Conservation (phyloP, 106 monocot genomes). For the Narthecium ossifragum region DNA sequence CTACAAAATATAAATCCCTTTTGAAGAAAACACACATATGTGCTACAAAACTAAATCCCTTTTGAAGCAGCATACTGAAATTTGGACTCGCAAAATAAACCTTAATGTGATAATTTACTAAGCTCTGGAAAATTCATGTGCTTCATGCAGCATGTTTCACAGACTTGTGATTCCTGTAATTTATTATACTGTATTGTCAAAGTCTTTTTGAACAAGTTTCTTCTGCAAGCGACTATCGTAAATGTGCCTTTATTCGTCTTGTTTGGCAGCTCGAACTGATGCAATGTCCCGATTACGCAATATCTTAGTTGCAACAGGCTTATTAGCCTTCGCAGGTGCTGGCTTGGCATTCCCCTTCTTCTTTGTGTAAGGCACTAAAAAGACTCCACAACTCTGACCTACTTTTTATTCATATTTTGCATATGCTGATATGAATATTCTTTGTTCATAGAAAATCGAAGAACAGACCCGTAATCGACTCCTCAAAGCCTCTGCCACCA, state of each 20-base stretch:
- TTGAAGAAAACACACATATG: too few relatives aligned
- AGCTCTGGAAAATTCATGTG: too few relatives aligned
- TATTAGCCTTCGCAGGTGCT: slow-evolving; percentile 64
- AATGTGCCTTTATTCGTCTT: slow-evolving; percentile 11
- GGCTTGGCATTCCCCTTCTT: slow-evolving; percentile 82
- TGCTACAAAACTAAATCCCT: too few relatives aligned
- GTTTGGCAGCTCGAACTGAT: slow-evolving; percentile 11
- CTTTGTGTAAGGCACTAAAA: slow-evolving; percentile 43
- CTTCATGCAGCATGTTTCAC: too few relatives aligned
- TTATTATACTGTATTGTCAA: too few relatives aligned
- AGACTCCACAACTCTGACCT: neutral
- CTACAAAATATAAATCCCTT: too few relatives aligned
- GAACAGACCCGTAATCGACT: slow-evolving; percentile 72
- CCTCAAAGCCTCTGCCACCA: slow-evolving; percentile 92
- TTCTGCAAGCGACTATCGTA: too few relatives aligned
- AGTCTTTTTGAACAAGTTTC: too few relatives aligned
- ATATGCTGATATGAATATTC: neutral
- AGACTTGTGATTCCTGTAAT: too few relatives aligned
- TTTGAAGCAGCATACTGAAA: too few relatives aligned
- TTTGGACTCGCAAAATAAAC: too few relatives aligned
- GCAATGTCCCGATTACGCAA: slow-evolving; percentile 77
- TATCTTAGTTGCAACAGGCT: slow-evolving; percentile 55
- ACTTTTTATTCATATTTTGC: neutral
- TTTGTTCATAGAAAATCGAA: slow-evolving; percentile 54
- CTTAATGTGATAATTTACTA: too few relatives aligned